Evolutionary conservation across 2,329 filamentous ascomycete species (phyloP).

Genomic region (Penicillium aurantiogriseum): DNA sequence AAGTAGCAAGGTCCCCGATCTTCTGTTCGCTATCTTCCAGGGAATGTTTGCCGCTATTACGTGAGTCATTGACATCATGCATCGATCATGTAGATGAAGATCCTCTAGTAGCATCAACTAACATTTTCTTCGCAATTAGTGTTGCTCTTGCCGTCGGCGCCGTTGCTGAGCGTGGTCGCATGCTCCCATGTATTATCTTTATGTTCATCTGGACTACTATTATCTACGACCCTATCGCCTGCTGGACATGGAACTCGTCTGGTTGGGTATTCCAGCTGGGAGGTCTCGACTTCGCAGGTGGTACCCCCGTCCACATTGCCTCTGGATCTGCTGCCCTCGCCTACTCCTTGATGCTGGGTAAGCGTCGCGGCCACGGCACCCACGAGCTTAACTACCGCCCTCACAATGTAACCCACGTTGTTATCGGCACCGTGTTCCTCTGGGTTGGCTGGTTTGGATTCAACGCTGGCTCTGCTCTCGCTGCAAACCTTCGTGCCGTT

Average conservation of each 20-base stretch:
- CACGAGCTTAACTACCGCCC: slow-evolving; percentile 88
- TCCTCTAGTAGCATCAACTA: slow-evolving; percentile 28
- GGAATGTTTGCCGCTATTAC: slow-evolving; percentile 68
- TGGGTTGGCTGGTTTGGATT: slow-evolving; percentile 97
- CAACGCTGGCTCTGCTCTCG: slow-evolving; percentile 80
- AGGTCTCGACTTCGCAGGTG: slow-evolving; percentile 83
- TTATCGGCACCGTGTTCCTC: slow-evolving; percentile 87
- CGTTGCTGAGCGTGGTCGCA: slow-evolving; percentile 80
- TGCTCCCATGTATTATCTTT: slow-evolving; percentile 85
- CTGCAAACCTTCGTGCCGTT: slow-evolving; percentile 78
- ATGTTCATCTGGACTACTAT: slow-evolving; percentile 91
- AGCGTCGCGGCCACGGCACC: slow-evolving; percentile 78
- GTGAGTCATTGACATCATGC: slow-evolving; percentile 51
- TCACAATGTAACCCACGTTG: slow-evolving; percentile 89
- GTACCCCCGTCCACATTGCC: slow-evolving; percentile 85
- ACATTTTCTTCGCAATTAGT: slow-evolving; percentile 40
- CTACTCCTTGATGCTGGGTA: slow-evolving; percentile 89
- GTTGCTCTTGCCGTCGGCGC: slow-evolving; percentile 82
- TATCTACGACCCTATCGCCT: slow-evolving; percentile 89
- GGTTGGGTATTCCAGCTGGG: slow-evolving; percentile 81
- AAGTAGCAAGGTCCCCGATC: slow-evolving; percentile 70
- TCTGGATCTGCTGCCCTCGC: slow-evolving; percentile 81
- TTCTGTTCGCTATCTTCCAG: slow-evolving; percentile 76
- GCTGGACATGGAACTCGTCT: slow-evolving; percentile 87
- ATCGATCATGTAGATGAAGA: not conserved